Conservation (phyloP, 805 yeast species). For the Saccharomycopsis sp. region DNA sequence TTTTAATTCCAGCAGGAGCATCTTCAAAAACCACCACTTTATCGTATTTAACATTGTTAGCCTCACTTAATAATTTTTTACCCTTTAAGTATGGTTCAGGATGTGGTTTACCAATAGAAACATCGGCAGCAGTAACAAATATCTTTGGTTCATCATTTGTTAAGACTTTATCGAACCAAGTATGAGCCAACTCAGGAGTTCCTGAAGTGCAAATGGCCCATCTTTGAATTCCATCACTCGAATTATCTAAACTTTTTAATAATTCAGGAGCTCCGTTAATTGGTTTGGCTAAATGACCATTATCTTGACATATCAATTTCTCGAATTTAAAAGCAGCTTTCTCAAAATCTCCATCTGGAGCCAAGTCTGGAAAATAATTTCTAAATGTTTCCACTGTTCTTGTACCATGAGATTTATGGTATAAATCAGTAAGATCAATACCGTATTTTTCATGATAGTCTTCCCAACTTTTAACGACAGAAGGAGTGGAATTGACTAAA, state of each 20-base stretch:
- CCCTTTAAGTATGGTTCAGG: conserved; percentile 74
- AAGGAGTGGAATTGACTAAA: conserved; percentile 70
- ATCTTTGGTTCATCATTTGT: conserved; percentile 53
- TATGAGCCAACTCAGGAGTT: conserved; percentile 62
- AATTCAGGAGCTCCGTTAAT: conserved; percentile 69
- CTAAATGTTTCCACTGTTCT: conserved; percentile 72
- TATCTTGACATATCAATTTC: conserved; percentile 57
- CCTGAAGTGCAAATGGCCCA: conserved; percentile 91
- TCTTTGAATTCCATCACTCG: conserved; percentile 36
- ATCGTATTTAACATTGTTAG: conserved; percentile 28
- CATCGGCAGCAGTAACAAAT: conserved; percentile 77
- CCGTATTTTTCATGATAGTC: conserved; percentile 61
- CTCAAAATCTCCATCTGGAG: conserved; percentile 30
- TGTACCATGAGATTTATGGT: conserved; percentile 67
- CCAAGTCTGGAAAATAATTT: conserved; percentile 67
- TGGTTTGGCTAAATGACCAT: conserved; percentile 62
- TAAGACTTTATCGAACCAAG: conserved; percentile 60
- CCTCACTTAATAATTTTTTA: conserved; percentile 24
- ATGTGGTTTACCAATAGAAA: conserved; percentile 72
- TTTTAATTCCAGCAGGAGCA: conserved; percentile 80
- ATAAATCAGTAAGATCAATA: conserved; percentile 25
- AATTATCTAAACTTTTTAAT: conserved; percentile 29
- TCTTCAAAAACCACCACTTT: conserved; percentile 70
- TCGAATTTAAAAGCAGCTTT: conserved; percentile 59
- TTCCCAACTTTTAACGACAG: conserved; percentile 77